Percentiles rank a stretch among this genome's conserved stretches.
Conservation (phyloP, 805 yeast genomes). For the Metschnikowia shivogae region DNA sequence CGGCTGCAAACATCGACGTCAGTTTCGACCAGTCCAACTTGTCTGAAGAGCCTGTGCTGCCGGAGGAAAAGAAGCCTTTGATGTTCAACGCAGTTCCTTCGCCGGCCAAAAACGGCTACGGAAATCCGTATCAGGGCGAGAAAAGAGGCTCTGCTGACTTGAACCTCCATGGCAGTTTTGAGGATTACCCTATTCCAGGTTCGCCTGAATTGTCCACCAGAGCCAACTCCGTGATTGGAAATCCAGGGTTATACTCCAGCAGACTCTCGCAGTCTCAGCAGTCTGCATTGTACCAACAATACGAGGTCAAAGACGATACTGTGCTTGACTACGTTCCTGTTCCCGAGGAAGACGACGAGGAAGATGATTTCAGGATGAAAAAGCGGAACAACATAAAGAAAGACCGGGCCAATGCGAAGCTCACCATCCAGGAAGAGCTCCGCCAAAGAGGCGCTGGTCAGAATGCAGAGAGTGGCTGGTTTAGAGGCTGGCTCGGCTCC, state of each 20-base stretch:
- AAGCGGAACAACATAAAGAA: conserved; percentile 35
- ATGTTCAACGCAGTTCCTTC: conserved; percentile 8
- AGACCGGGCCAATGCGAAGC: conserved; percentile 17
- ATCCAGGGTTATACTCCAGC: conserved; percentile 33
- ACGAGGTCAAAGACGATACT: conserved; percentile 43
- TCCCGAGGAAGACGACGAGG: conserved; percentile 41
- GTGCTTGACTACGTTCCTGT: conserved; percentile 40
- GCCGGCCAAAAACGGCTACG: conserved; percentile 17
- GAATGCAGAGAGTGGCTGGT: conserved; percentile 42
- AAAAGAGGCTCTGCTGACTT: conserved; percentile 3
- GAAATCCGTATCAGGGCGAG: conserved; percentile 26
- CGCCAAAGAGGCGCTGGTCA: conserved; percentile 17
- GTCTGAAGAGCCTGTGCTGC: conserved; percentile 6
- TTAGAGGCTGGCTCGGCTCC: conserved; percentile 35
- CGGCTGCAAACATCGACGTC: conserved; percentile 27
- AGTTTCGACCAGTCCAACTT: conserved; percentile 26
- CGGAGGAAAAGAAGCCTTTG: conserved; percentile 7
- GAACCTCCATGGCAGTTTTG: conserved; percentile 22
- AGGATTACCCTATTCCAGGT: conserved; percentile 43
- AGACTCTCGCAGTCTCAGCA: conserved; percentile 43
- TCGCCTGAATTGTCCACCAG: conserved; percentile 43
- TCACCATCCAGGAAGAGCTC: conserved; percentile 15
- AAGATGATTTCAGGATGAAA: conserved; percentile 42
- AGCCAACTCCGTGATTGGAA: conserved; percentile 41
- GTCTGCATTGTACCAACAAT: conserved; percentile 41